Evolutionary conservation across 176 grass and related monocot species (phyloP).

Genomic region (Oryza longistaminata): DNA sequence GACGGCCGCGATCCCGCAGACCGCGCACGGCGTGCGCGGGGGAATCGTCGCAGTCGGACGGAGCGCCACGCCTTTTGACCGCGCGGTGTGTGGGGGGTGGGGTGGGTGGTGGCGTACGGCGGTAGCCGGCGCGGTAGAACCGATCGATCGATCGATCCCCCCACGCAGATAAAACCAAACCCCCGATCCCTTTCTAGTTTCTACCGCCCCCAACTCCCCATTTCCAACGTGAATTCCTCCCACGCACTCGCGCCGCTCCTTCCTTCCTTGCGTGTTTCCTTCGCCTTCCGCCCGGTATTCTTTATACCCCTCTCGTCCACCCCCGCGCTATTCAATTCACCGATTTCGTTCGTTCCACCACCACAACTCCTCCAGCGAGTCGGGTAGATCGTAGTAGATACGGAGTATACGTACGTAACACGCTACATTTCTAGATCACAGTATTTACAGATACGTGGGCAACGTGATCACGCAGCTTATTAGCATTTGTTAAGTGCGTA

Average conservation of each 20-base stretch:
- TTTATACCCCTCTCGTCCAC: conserved; percentile 30
- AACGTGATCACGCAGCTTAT: conserved; percentile 3
- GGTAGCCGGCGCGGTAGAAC: conserved; percentile 4
- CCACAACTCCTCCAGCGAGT: background rate
- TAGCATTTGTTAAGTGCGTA: background rate
- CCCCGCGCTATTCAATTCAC: background rate
- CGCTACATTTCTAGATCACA: background rate
- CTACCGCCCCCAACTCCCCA: background rate
- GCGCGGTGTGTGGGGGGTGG: background rate
- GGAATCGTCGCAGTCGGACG: conserved; percentile 37
- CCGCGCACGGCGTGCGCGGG: background rate
- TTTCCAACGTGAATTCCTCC: background rate
- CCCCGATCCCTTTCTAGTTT: conserved; percentile 39
- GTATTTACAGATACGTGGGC: background rate
- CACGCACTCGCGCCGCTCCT: too few species aligned
- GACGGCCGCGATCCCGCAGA: background rate
- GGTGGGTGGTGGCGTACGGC: conserved; percentile 29
- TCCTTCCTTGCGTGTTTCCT: conserved; percentile 52
- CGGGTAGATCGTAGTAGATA: background rate
- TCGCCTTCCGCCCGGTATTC: conserved; percentile 13
- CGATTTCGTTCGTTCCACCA: background rate
- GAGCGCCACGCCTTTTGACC: conserved; percentile 34
- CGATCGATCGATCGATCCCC: background rate
- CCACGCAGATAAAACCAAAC: background rate
- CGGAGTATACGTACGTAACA: background rate